Percentiles rank a stretch among this genome's conserved stretches.
Conservation (phyloP, 129 eudicot genomes). For the Flaveria robusta region DNA sequence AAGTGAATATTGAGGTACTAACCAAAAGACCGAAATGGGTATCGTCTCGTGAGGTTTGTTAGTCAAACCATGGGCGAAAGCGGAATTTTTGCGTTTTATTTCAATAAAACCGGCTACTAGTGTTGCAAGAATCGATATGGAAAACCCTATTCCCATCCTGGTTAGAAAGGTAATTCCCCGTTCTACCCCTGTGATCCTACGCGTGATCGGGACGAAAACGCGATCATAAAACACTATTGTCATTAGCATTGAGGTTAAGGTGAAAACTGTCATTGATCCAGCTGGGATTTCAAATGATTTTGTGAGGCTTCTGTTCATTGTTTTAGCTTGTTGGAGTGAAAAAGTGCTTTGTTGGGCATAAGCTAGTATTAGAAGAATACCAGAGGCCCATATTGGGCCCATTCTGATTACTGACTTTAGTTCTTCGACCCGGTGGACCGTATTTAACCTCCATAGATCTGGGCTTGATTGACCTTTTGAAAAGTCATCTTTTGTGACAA, state of each 20-base stretch:
- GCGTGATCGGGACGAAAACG: conserved; percentile 55
- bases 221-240: conserved; percentile 77
- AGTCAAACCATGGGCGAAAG: conserved; percentile 46
- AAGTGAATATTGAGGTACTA: conserved; percentile 74
- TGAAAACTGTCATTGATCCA: conserved; percentile 82
- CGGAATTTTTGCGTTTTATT: conserved; percentile 59
- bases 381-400: conserved; percentile 98
- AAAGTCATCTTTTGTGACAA: conserved; percentile 57
- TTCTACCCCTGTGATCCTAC: conserved; percentile 71
- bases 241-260: conserved; percentile 61
- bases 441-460: conserved; percentile 68
- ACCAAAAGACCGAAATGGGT: conserved; percentile 78
- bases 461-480: conserved; percentile 42
- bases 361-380: conserved; percentile 74
- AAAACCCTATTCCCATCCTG: conserved; percentile 81
- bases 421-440: conserved; percentile 91
- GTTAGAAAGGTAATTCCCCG: conserved; percentile 79
- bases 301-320: conserved; percentile 81
- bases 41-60: conserved; percentile 46
- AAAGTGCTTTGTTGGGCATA: conserved; percentile 84
- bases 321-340: conserved; percentile 82
- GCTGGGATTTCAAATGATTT: conserved; percentile 74
- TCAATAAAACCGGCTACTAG: conserved; percentile 77
- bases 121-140: conserved; percentile 72
- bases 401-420: conserved; percentile 77